Evolutionary conservation across 306 rosid genomes (phyloP).

Genomic region (Ormosia emarginata): DNA sequence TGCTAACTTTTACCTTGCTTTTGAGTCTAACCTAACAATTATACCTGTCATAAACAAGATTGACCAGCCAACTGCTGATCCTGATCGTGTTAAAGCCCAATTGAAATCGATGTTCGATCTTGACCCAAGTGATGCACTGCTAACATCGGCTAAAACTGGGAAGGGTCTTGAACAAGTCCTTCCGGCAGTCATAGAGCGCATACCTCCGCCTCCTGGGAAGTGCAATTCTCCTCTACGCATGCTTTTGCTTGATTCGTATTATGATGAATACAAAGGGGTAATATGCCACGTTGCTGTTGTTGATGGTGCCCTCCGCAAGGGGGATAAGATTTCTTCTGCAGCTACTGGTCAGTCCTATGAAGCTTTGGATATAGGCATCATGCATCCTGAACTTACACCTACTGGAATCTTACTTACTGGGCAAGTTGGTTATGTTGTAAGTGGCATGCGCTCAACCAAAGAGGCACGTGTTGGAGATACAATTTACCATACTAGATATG

Average conservation of each 20-base stretch:
- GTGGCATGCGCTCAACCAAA: conserved; percentile 96
- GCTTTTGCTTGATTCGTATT: conserved; percentile 90
- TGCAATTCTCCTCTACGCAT: conserved; percentile 65
- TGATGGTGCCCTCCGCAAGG: conserved; percentile 76
- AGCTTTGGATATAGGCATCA: conserved; percentile 79
- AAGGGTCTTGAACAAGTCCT: conserved; percentile 87
- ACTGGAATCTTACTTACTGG: conserved; percentile 87
- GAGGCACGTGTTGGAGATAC: conserved; percentile 96
- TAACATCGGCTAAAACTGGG: conserved; percentile 95
- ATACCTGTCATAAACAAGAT: conserved; percentile 86
- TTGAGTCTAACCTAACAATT: conserved; percentile 69
- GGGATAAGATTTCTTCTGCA: conserved; percentile 77
- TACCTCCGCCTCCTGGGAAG: conserved; percentile 86
- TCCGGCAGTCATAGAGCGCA: conserved; percentile 79
- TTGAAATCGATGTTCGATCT: conserved; percentile 89
- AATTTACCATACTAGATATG: conserved; percentile 55
- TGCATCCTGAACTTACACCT: conserved; percentile 93
- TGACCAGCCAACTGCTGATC: conserved; percentile 95
- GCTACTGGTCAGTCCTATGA: conserved; percentile 78
- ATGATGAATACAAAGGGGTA: conserved; percentile 91
- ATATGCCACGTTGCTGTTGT: conserved; percentile 92
- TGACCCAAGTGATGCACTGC: conserved; percentile 69
- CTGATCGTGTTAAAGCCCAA: conserved; percentile 80
- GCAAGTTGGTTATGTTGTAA: conserved; percentile 93
- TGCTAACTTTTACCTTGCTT: conserved; percentile 89